Evolutionary conservation across 1,284 basidiomycete genomes (phyloP).

Genomic region (Volvariella surrecta): DNA sequence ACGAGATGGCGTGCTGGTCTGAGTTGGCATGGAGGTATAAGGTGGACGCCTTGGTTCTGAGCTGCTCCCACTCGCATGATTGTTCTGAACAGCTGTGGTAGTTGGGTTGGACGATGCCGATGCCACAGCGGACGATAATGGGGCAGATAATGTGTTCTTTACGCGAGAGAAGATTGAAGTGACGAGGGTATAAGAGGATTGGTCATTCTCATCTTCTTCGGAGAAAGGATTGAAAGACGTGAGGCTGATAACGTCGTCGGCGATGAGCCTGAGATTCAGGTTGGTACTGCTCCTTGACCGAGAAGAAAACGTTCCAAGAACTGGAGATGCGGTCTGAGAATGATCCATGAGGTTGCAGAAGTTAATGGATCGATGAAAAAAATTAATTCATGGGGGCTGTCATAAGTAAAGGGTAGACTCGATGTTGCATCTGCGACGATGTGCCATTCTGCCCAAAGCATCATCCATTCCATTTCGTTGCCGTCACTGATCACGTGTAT

Average conservation of each 20-base stretch:
- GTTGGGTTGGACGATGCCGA: conserved; percentile 24
- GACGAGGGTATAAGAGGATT: conserved; percentile 73
- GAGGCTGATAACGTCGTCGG: conserved; percentile 60
- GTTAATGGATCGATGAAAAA: no score
- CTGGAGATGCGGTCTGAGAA: conserved; percentile 28
- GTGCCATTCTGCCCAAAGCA: conserved; percentile 1
- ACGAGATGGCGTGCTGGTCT: conserved; percentile 37
- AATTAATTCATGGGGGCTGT: conserved; percentile 1
- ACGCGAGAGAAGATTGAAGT: conserved; percentile 69
- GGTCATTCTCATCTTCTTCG: conserved; percentile 79
- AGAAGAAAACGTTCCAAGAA: conserved; percentile 32
- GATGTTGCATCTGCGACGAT: neutral
- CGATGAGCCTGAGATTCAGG: conserved; percentile 18
- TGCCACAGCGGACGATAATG: conserved; percentile 42
- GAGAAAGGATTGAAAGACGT: conserved; percentile 82
- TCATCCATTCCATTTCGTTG: no score
- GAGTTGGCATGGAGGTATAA: conserved; percentile 31
- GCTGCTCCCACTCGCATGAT: conserved; percentile 21
- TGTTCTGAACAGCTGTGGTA: conserved; percentile 15
- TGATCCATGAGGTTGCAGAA: conserved; percentile 18
- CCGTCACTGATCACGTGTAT: no score
- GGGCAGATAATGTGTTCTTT: conserved; percentile 65
- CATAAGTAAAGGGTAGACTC: conserved; percentile 2
- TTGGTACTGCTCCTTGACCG: conserved; percentile 57
- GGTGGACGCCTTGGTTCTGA: conserved; percentile 49